Evolutionary conservation across 495 filamentous ascomycete genomes (phyloP).

Genomic region (Articulospora tetracladia): DNA sequence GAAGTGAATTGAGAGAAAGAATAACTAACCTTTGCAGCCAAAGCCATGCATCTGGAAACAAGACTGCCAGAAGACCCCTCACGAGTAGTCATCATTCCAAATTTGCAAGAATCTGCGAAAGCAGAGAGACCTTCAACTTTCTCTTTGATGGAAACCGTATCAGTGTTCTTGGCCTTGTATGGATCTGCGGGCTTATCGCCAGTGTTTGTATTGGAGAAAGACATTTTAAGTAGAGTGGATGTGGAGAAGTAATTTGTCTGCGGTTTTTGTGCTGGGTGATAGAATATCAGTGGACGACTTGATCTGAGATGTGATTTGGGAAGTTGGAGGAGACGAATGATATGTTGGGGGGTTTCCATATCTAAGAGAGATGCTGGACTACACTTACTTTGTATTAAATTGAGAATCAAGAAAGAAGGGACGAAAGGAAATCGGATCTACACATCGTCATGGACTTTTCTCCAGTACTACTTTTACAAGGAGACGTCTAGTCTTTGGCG

Average conservation of each 20-base stretch:
- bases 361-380: background rate
- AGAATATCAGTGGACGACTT: background rate
- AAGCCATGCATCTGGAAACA: conserved; percentile 82
- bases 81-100: conserved; percentile 71
- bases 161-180: conserved; percentile 71
- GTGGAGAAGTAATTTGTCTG: background rate
- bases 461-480: background rate
- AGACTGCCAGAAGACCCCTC: conserved; percentile 55
- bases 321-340: background rate
- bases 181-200: conserved; percentile 63
- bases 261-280: background rate
- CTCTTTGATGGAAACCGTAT: conserved; percentile 60
- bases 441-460: conserved; percentile 7
- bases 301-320: background rate
- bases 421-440: background rate
- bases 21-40: conserved; percentile 68
- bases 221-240: conserved; percentile 15
- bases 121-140: conserved; percentile 73
- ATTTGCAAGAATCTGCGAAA: conserved; percentile 71
- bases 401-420: background rate
- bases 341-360: background rate
- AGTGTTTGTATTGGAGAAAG: conserved; percentile 50
- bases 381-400: background rate
- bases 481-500: background rate
- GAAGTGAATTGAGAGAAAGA: background rate